A percentile compares a stretch with the other conserved stretches of the same genome.
Conservation (phyloP, 345 rosid species). For the Syzygium jambos region DNA sequence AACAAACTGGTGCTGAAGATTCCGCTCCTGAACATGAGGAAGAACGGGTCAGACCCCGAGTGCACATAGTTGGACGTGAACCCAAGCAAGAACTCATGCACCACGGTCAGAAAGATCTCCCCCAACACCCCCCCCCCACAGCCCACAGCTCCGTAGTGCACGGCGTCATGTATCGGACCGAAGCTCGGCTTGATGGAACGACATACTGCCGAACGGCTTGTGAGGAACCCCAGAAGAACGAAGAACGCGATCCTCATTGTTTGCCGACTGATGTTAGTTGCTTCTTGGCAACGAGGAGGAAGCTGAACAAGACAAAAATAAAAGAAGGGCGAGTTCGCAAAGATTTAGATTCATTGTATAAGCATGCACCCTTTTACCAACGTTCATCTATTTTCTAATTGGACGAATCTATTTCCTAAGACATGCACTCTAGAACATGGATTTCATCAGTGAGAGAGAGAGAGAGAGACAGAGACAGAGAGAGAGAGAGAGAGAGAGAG, state of each 20-base stretch:
- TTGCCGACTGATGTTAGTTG: not conserved
- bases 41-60: conserved; percentile 35
- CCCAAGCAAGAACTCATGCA: conserved; percentile 32
- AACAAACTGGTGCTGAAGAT: conserved; percentile 34
- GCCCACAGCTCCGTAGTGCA: not conserved
- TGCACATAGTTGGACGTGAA: conserved; percentile 15
- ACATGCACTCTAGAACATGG: not conserved
- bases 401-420: not conserved
- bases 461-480: not conserved
- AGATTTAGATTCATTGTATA: not conserved
- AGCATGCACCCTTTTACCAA: not conserved
- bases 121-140: no score
- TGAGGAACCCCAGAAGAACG: conserved; percentile 5
- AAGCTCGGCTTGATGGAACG: conserved; percentile 7
- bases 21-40: conserved; percentile 39
- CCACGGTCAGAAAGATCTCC: conserved; percentile 26
- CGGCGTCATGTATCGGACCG: not conserved
- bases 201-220: not conserved
- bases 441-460: not conserved
- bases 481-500: not conserved
- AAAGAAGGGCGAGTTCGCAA: not conserved
- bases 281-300: not conserved
- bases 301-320: not conserved
- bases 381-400: no score
- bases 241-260: not conserved